Evolutionary conservation across 257 asterid species (phyloP), one percentile per base, ranked within the genome.

Genomic region (Gentiana straminea): DNA sequence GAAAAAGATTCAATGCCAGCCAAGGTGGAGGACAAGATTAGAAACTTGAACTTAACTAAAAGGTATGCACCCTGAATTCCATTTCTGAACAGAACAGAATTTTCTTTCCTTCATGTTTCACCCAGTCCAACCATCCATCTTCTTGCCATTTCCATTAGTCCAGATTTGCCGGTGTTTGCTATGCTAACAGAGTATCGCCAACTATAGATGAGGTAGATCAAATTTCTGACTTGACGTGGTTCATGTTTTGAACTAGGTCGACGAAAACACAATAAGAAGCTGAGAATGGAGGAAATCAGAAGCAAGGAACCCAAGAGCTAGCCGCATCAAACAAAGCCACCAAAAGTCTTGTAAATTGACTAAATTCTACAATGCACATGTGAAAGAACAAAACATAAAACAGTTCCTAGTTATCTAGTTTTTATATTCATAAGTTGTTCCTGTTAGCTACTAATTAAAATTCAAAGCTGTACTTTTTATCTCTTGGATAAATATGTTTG

Each of bases 1-100:
- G 95, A 79, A 38, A 81, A 72, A 64, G 70, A 77, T 70, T 73
- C 73, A 24, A 52, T 73, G 54, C 49, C 65, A 44, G 47, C 47
- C 37, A 82, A 65, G 68, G 55, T 61, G 49, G 81, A 64, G 13
- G 74, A 70, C 64, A 81, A 69, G 67, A 68, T 60, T 36, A 69
- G 66, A 60, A 72, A 50, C 66, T 64, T 67, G 33, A 74, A 72
- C 73, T 65, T 79, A 47, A 49, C 67, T 49, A 82, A 69, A 66
- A 77, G 92, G 94, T 80, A 15, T 35, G 24, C 34, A 38, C 54
- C 15, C 49, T 33, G 49, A 41, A 61, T 45, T 50, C 12, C 13
- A 46, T 8, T 2, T 24, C 3, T 7, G 7, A 41, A 41, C 7
- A 3, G 46, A 41, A 41, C 34, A 33, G 13, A 8, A 13, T 54